Base-by-base conservation (phyloP, 2,329 filamentous ascomycete genomes). In the Ophiostoma ips region DNA sequence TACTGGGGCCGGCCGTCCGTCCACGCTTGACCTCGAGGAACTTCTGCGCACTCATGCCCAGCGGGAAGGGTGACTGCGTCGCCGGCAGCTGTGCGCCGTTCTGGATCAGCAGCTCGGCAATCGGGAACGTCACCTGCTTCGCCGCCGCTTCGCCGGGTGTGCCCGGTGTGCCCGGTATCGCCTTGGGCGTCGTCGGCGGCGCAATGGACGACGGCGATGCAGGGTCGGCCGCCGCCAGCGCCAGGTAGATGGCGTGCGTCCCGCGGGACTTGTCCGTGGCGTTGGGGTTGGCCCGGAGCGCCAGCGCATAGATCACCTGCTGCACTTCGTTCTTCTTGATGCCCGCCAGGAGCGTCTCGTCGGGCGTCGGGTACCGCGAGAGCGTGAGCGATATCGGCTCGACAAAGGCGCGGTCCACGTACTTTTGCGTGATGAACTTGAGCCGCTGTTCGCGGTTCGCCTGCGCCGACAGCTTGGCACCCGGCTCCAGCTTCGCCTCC, bases 321-420 rank as follows among this genome's bases (percentile, higher is more conserved):
- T 92, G 85, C 50, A 98, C 87, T 62, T 98, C 89, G 64, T 95
- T 95, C 66, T 83, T 87, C 72, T 96, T 98, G 63, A 96, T 89
- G 10, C 86, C 89, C 5, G 89, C 88, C 36, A 98, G 71, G 6
- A 98, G 74, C 0, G 86, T 89, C 59, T 98, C 92, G 54, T 96
- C 88, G 1, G 90, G 71, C 0, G 83, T 87, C 2, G 74, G 72
- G 62, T 86, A 92, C 31, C 84, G 77, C 2, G 87, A 89, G 40
- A 88, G 68, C 0, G 83, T 83, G 3, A 83, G 64, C 2, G 86
- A 86, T 24, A 87, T 82, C 0, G 83, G 81, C 58, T 89, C 82
- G 4, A 98, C 83, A 59, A 78, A 96, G 4, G 79, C 77, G 53
- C 81, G 76, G 33, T 96, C 87, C 46, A 87, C 84, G 62, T 98